These are phyloP conservation scores for Leishmania major DNA, from an alignment of 208 protist species.

Conservation along the genomic window DNA sequence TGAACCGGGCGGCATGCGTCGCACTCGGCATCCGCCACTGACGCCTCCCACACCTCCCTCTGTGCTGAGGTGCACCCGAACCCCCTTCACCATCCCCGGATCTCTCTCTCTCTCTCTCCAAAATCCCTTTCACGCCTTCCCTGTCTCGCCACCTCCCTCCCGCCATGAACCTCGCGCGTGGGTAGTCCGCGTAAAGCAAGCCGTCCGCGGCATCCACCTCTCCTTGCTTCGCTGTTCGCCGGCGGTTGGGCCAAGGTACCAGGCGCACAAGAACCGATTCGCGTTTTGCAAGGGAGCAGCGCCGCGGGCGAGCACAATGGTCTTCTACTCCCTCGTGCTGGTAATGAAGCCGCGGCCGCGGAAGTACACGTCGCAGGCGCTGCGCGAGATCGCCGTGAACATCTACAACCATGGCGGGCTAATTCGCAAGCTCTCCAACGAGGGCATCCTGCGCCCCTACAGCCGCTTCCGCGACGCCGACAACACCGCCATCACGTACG, in stretches of 20 bases:
- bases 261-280: background rate
- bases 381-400: constrained; percentile 75
- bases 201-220: background rate
- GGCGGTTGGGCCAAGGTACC: background rate
- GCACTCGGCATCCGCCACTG: background rate
- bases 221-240: background rate
- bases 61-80: background rate
- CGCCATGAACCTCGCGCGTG: background rate
- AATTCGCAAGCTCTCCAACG: constrained; percentile 84
- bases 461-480: constrained; percentile 81
- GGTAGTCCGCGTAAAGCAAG: background rate
- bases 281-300: background rate
- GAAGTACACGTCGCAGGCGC: constrained; percentile 69
- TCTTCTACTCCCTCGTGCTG: constrained; percentile 87
- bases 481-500: constrained; percentile 78
- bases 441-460: constrained; percentile 90
- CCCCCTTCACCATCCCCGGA: background rate
- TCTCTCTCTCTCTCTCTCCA: background rate
- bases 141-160: background rate
- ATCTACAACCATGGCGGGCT: constrained; percentile 83
- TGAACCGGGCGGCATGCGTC: background rate
- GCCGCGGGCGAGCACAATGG: constrained; percentile 41
- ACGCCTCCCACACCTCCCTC: background rate
- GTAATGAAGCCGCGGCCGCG: constrained; percentile 85
- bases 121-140: background rate